phyloP scores from a whole-genome alignment of 441 rosid genomes.

The Kokia cookei region DNA sequence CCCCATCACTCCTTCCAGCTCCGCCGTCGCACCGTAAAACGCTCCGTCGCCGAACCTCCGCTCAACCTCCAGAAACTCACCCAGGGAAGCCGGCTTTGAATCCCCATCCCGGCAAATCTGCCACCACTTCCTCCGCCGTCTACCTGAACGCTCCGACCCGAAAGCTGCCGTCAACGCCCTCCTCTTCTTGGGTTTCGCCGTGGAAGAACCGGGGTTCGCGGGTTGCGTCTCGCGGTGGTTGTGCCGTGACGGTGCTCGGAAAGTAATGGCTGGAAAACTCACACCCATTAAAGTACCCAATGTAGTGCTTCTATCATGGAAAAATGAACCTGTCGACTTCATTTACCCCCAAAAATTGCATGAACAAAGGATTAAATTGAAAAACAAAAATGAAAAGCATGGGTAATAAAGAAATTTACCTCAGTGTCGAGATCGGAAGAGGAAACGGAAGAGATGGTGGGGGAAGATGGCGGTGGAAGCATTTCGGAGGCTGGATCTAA shows the following conservation, averaged over 20 bases:
- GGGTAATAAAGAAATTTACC: slow-evolving; percentile 24
- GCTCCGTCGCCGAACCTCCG: slow-evolving; percentile 68
- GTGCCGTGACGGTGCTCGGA: slow-evolving; percentile 43
- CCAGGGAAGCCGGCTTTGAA: slow-evolving; percentile 61
- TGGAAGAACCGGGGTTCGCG: slow-evolving; percentile 16
- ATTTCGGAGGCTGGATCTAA: slow-evolving; percentile 44
- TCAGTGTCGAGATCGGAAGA: slow-evolving; percentile 95
- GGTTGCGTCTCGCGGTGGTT: slow-evolving; percentile 14
- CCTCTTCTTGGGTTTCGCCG: slow-evolving; percentile 22
- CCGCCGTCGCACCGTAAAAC: slow-evolving; percentile 42
- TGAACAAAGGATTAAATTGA: neutral
- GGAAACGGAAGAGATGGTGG: slow-evolving; percentile 66
- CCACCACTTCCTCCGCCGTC: slow-evolving; percentile 74
- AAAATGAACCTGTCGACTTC: slow-evolving; percentile 88
- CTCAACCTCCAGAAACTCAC: slow-evolving; percentile 82
- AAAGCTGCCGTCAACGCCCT: slow-evolving; percentile 13
- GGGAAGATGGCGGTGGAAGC: slow-evolving; percentile 45
- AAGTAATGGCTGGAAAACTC: slow-evolving; percentile 54
- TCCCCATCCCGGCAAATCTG: slow-evolving; percentile 62
- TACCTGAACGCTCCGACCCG: slow-evolving; percentile 31
- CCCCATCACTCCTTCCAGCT: slow-evolving; percentile 44
- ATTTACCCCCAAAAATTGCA: neutral
- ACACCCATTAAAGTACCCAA: slow-evolving; percentile 87
- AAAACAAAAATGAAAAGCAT: neutral
- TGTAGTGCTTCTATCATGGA: slow-evolving; percentile 90